Base-by-base conservation (phyloP, 2,329 filamentous ascomycete genomes). In the Cordyceps tenuipes region DNA sequence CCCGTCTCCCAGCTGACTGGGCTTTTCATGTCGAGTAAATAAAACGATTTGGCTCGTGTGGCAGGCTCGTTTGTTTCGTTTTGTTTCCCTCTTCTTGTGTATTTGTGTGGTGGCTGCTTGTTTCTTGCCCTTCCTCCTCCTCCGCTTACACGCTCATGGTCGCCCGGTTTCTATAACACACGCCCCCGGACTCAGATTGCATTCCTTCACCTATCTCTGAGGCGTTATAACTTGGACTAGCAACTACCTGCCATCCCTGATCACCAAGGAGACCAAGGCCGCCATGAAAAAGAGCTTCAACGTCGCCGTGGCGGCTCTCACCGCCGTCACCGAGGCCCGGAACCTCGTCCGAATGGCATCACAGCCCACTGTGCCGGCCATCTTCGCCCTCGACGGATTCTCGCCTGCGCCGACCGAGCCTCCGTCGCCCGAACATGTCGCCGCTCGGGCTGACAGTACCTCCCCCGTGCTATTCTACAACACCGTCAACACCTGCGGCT, bases 401-500 rank as follows among this genome's bases (percentile, higher is more conserved):
- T 50, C 59, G n/a, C 59, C 59, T 5, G 21, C 26, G 15, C 51
- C 59, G 5, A 60, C 59, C 21, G 19, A 44, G 9, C 59, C 59
- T 19, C 59, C 54, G 15, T 6, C 73, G 7, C 75, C 77, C 3
- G 67, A 59, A 63, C 13, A 58, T 72, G 31, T 66, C 68, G n/a
- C 70, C 73, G 19, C 65, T 75, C 13, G 67, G 63, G n/a, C 65
- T 63, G 61, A 62, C 64, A 54, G 69, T 36, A 67, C 69, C 21
- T 67, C 63, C 19, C 54, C 62, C n/a, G 26, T 50, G 17, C 52
- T 77, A 31, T 70, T 79, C n/a, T 66, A 77, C 58, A 79, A 73
- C 12, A 75, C 77, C 1, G 78, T 81, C 65, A 78, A 79, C 62
- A 80, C 76, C 0, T 82, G 80, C 61, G 80, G 79, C 63, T 82